Evolutionary conservation across 75 land plant species (phyloP), one percentile per base, ranked within the genome.

Genomic region (Selaginella moellendorffii): DNA sequence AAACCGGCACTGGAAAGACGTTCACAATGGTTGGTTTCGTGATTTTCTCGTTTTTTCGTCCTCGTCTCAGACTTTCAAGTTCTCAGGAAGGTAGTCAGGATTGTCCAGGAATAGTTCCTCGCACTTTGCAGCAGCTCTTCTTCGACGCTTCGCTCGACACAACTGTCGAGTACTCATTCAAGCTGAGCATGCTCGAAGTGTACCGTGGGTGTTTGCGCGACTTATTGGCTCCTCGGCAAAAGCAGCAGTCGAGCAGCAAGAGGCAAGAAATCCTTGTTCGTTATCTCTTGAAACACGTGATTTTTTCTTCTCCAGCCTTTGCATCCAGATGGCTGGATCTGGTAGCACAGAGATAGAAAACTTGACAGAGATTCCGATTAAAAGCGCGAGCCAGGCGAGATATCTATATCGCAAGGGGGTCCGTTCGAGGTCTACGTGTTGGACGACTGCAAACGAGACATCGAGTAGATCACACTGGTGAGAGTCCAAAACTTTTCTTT

Each of bases 1-100:
- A 88, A 46, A 88, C 93, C 14, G 88, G 93, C 27, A 75, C 89
- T 29, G 93, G 93, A 30, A 88, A 88, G 66, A 85, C 83, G 10
- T 88, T 82, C 60, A 88, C 89, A 12, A 85, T 88, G 89, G 93
- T 88, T 28, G 54, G 30, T 61, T 36, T 36, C 5, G 5, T 5
- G 5, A n/a, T n/a, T n/a, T n/a, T n/a, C n/a, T n/a, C n/a, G n/a
- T n/a, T n/a, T n/a, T n/a, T n/a, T n/a, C n/a, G n/a, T n/a, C n/a
- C n/a, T n/a, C n/a, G 14, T 36, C 5, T 36, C 14, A 36, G 14
- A 5, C 14, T 5, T 5, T 36, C 14, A 36, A 5, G 5, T 36
- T 36, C 14, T n/a, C 76, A 88, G 93, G 93, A 88, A 74, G 93
- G 93, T 18, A 77, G 56, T 27, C 54, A 68, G 52, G 83, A 82